Evolutionary conservation across 257 asterid genomes (phyloP).

Genomic region (Paraleonurus japonicus): DNA sequence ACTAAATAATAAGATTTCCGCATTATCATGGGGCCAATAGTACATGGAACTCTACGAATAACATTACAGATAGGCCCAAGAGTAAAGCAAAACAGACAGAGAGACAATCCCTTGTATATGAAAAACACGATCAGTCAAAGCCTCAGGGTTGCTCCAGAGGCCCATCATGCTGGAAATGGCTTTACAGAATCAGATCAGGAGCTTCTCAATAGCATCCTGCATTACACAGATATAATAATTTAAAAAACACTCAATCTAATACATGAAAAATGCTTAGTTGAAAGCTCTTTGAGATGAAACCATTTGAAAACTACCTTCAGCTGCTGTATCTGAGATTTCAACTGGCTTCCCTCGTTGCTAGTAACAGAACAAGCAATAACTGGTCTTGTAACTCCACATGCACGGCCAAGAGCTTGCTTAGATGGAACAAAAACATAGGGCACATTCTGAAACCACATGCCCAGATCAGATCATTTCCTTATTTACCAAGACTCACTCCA

Average conservation of each 20-base stretch:
- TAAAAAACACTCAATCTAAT: background rate
- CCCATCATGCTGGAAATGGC: conserved; percentile 40
- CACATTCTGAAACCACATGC: conserved; percentile 45
- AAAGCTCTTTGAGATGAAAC: background rate
- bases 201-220: conserved; percentile 48
- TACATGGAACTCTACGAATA: conserved; percentile 20
- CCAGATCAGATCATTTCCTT: background rate
- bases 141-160: conserved; percentile 34
- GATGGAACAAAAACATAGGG: conserved; percentile 76
- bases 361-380: conserved; percentile 90
- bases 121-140: conserved; percentile 35
- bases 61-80: conserved; percentile 16
- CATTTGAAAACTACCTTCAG: conserved; percentile 48
- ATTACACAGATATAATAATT: background rate
- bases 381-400: conserved; percentile 91
- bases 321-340: conserved; percentile 85
- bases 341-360: conserved; percentile 82
- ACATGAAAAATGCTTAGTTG: background rate
- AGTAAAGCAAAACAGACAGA: conserved; percentile 12
- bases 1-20: conserved; percentile 6
- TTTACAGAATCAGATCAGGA: conserved; percentile 38
- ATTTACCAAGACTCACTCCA: background rate
- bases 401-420: conserved; percentile 85
- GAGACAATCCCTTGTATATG: conserved; percentile 18
- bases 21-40: conserved; percentile 3